These are phyloP conservation scores for Herpomyces periplanetae DNA, from an alignment of 2,329 filamentous ascomycete genomes.

Conservation along the genomic window DNA sequence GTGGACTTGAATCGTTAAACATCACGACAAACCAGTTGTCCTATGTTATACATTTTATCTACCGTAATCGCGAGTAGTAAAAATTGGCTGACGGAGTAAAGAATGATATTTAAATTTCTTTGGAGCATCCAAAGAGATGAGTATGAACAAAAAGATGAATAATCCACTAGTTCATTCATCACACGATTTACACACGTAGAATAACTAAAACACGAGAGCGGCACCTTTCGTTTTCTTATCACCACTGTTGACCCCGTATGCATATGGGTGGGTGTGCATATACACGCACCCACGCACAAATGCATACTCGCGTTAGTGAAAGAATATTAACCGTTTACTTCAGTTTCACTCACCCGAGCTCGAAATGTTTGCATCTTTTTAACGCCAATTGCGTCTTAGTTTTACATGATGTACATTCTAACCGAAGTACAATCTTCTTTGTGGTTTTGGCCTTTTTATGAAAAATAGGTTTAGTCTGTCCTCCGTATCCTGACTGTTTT, in stretches of 20 bases:
- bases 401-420: slow-evolving; percentile 95
- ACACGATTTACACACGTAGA: no score
- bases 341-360: slow-evolving; percentile 40
- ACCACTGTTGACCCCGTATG: slow-evolving; percentile 37
- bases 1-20: no score
- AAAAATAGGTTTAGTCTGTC: slow-evolving; percentile 99
- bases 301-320: slow-evolving; percentile 1
- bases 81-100: no score
- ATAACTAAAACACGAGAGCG: slow-evolving; percentile 86
- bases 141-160: no score
- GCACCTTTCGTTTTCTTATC: slow-evolving; percentile 99
- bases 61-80: no score
- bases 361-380: slow-evolving; percentile 99
- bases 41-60: no score
- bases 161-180: no score
- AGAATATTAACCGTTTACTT: slow-evolving; percentile 1
- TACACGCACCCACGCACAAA: no score
- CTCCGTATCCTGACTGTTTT: slow-evolving; percentile 98
- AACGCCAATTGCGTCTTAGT: slow-evolving; percentile 84
- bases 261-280: no score
- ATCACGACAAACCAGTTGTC: no score
- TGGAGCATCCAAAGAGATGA: no score
- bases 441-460: slow-evolving; percentile 99
- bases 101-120: no score
- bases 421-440: slow-evolving; percentile 95